A percentile compares a stretch with the other conserved stretches of the same genome.
Evolutionary conservation across 2,329 filamentous ascomycete genomes (phyloP).

Genomic region (Cadophora gregata): DNA sequence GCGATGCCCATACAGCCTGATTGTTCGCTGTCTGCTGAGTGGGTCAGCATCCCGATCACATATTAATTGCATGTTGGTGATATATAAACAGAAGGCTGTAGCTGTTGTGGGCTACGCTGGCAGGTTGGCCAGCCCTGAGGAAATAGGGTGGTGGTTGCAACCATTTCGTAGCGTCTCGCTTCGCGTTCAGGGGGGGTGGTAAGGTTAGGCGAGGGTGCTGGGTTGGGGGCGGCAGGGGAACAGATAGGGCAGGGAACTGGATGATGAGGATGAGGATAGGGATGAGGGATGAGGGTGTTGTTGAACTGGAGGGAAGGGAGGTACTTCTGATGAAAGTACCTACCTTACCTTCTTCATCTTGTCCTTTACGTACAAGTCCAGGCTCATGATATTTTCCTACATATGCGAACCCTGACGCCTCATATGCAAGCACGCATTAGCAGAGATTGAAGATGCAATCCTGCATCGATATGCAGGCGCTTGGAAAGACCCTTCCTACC

Average conservation of each 20-base stretch:
- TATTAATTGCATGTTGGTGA: constrained; percentile 4
- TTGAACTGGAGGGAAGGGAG: neutral
- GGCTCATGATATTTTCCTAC: neutral
- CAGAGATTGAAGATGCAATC: constrained; percentile 6
- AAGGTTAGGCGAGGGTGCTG: neutral
- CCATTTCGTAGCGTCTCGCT: constrained; percentile 9
- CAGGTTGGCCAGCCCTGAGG: constrained; percentile 7
- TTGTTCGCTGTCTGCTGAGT: neutral
- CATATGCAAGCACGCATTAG: constrained; percentile 11
- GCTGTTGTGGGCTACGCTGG: neutral
- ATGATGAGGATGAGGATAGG: too few relatives aligned
- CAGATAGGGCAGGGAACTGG: neutral
- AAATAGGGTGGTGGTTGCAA: neutral
- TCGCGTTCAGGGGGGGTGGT: constrained; percentile 2
- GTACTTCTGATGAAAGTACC: constrained; percentile 9
- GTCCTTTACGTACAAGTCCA: neutral
- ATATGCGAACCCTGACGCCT: constrained; percentile 10
- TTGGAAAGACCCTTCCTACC: neutral
- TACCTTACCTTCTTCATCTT: too few relatives aligned
- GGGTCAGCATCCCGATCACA: neutral
- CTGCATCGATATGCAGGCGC: constrained; percentile 1
- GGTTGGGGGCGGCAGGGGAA: constrained; percentile 12
- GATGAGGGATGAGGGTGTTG: neutral
- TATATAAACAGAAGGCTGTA: constrained; percentile 1
- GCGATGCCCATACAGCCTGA: neutral